These are phyloP conservation scores for Tuber melanosporum DNA, from an alignment of 495 filamentous ascomycete genomes.

Conservation along the genomic window DNA sequence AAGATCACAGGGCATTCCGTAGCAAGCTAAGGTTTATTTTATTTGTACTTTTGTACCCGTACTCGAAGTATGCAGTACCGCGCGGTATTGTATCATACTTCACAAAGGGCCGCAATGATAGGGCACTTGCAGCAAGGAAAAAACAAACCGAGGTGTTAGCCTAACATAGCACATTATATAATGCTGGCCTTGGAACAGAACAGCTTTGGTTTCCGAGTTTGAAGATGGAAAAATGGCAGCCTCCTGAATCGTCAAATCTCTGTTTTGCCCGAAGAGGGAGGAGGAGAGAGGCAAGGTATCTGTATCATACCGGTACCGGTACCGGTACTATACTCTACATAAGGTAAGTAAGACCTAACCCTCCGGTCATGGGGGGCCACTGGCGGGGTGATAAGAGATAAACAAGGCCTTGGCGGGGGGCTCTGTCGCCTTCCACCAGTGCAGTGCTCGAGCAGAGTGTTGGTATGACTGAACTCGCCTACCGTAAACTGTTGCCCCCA, in stretches of 20 bases:
- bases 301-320: not conserved
- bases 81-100: not conserved
- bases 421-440: not conserved
- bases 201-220: not conserved
- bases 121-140: too few relatives aligned
- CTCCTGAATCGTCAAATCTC: not conserved
- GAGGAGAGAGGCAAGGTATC: not conserved
- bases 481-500: not conserved
- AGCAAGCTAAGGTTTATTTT: not conserved
- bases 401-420: not conserved
- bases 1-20: not conserved
- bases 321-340: not conserved
- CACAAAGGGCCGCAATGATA: not conserved
- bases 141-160: not conserved
- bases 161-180: not conserved
- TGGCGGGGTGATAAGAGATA: constrained; percentile 1
- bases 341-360: not conserved
- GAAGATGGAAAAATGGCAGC: not conserved
- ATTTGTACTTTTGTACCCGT: not conserved
- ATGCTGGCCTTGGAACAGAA: not conserved
- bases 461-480: not conserved
- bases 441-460: not conserved
- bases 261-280: not conserved
- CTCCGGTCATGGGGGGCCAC: not conserved
- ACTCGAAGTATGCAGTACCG: not conserved